phyloP scores from a whole-genome alignment of 2,329 filamentous ascomycete genomes.

The Scedosporium boydii region DNA sequence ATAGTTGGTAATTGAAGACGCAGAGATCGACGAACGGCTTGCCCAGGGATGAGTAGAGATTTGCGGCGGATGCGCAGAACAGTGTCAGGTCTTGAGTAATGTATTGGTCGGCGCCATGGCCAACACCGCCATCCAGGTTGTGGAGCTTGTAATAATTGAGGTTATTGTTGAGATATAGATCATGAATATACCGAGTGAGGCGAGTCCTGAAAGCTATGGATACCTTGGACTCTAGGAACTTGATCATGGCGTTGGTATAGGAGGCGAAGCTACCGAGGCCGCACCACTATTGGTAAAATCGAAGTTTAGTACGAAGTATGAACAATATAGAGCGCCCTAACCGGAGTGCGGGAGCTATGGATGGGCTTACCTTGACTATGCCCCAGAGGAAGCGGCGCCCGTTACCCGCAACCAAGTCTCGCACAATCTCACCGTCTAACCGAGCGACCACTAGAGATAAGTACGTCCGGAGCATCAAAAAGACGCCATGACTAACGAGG shows the following conservation, averaged over 20 bases:
- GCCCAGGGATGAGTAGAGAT: conserved; percentile 91
- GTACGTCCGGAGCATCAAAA: conserved; percentile 87
- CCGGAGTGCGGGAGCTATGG: no score
- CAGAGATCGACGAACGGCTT: conserved; percentile 96
- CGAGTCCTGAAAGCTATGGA: conserved; percentile 96
- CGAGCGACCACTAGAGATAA: conserved; percentile 87
- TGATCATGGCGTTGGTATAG: conserved; percentile 98
- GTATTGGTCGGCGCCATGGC: conserved; percentile 87
- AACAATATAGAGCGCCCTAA: neutral
- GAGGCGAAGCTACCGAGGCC: conserved; percentile 87
- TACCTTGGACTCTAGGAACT: conserved; percentile 94
- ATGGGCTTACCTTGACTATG: conserved; percentile 57
- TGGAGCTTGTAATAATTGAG: conserved; percentile 94
- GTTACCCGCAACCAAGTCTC: conserved; percentile 91
- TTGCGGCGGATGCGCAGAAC: conserved; percentile 87
- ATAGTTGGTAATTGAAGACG: conserved; percentile 97
- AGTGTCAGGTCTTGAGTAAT: conserved; percentile 95
- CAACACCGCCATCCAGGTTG: conserved; percentile 87
- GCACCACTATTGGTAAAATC: conserved; percentile 54
- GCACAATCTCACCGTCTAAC: conserved; percentile 89
- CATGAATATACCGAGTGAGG: conserved; percentile 92
- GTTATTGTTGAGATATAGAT: conserved; percentile 89
- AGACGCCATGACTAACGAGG: conserved; percentile 78
- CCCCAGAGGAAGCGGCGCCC: conserved; percentile 82
- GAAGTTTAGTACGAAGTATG: conserved; percentile 4